These are phyloP conservation scores for Camellia sinensis DNA, from an alignment of 148 eudicot species.

Conservation along the genomic window DNA sequence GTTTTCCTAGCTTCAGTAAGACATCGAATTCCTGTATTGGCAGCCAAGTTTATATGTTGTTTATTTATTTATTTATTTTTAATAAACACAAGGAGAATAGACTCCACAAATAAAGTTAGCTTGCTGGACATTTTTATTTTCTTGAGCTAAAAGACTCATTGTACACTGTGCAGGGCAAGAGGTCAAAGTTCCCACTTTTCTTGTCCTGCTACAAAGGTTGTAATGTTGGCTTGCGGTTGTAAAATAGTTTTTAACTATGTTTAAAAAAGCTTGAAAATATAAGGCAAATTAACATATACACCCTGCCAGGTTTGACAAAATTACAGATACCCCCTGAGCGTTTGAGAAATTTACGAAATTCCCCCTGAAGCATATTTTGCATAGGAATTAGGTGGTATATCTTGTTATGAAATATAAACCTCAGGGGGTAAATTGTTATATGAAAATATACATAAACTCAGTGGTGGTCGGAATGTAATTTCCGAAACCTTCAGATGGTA, in stretches of 20 bases:
- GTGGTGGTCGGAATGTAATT: no score
- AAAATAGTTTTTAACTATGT: not conserved
- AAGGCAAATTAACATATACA: no score
- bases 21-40: not conserved
- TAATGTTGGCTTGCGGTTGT: not conserved
- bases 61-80: not conserved
- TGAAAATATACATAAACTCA: no score
- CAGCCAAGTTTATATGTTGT: not conserved
- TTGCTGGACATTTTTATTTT: not conserved
- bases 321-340: no score
- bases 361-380: no score
- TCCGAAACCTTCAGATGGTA: no score
- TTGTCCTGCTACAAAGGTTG: conserved; percentile 98
- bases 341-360: no score
- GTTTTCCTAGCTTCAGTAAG: conserved; percentile 89
- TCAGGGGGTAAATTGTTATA: no score
- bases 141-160: conserved; percentile 10
- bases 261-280: not conserved
- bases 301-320: no score
- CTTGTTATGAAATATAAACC: no score
- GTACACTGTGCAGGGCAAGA: conserved; percentile 63
- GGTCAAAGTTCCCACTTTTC: conserved; percentile 95
- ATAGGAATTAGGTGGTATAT: no score
- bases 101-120: not conserved
- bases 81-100: not conserved